phyloP scores from a whole-genome alignment of 2,329 filamentous ascomycete species.

The Pseudogymnoascus sp. region DNA sequence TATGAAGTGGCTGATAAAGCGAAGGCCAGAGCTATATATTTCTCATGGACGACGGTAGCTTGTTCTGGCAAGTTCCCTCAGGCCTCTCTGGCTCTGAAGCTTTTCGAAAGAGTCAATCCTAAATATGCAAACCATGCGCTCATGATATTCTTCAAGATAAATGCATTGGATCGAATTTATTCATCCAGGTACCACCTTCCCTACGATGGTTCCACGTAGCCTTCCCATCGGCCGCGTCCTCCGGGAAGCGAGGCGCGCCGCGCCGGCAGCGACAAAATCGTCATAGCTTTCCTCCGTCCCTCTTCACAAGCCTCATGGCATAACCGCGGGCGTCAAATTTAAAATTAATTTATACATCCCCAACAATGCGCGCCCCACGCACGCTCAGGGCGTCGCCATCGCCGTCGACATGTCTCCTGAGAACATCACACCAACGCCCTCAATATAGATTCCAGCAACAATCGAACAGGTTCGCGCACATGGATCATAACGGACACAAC shows the following conservation, averaged over 20 bases:
- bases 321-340: conserved; percentile 5
- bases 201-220: conserved; percentile 4
- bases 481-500: background rate
- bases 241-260: conserved; percentile 1
- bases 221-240: conserved; percentile 8
- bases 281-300: background rate
- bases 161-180: conserved; percentile 4
- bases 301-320: conserved; percentile 7
- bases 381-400: background rate
- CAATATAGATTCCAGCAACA: background rate
- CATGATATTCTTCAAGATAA: background rate
- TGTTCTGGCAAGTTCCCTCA: background rate
- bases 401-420: background rate
- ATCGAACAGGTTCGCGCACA: background rate
- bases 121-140: background rate
- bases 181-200: conserved; percentile 9
- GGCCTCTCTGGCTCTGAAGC: background rate
- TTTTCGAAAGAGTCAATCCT: background rate
- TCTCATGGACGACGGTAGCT: background rate
- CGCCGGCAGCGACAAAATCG: conserved; percentile 5
- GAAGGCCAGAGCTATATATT: background rate
- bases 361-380: conserved; percentile 7
- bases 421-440: conserved; percentile 2
- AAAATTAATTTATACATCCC: background rate
- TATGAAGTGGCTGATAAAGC: background rate